phyloP scores from a whole-genome alignment of 1,284 basidiomycete species.

The Heliocybe sulcata region DNA sequence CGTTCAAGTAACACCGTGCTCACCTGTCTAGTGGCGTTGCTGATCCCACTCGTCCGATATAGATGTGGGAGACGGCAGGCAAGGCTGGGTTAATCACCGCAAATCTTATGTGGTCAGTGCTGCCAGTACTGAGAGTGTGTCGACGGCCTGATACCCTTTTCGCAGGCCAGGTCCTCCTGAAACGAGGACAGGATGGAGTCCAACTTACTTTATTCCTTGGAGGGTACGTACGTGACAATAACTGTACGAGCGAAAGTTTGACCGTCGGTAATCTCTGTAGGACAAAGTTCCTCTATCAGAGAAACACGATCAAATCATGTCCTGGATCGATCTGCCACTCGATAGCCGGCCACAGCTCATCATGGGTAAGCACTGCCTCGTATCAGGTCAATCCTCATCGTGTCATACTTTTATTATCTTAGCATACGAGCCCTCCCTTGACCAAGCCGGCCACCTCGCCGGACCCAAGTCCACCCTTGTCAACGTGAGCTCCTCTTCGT shows the following conservation, averaged over 20 bases:
- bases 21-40: background rate
- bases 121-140: too few relatives aligned
- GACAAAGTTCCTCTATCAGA: conserved; percentile 53
- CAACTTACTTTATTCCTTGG: conserved; percentile 77
- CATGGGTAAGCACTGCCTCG: conserved; percentile 40
- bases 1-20: conserved; percentile 19
- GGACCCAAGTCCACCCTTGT: conserved; percentile 58
- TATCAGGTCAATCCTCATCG: conserved; percentile 1
- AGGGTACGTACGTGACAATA: conserved; percentile 32
- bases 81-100: conserved; percentile 72
- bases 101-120: conserved; percentile 86
- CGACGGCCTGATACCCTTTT: background rate
- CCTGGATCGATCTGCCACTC: conserved; percentile 73
- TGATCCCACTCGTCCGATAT: background rate
- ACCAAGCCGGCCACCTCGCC: conserved; percentile 74
- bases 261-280: conserved; percentile 21
- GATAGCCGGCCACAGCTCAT: conserved; percentile 72
- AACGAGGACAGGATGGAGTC: conserved; percentile 54
- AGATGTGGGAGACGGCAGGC: conserved; percentile 88
- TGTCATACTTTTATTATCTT: background rate
- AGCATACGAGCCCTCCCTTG: conserved; percentile 75
- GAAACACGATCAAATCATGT: conserved; percentile 69
- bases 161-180: conserved; percentile 75
- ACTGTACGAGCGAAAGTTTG: background rate
- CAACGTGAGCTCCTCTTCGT: background rate